A percentile compares a stretch with the other conserved stretches of the same genome.
These are phyloP conservation scores for Pseudohalonectria lignicola DNA, from an alignment of 2,329 filamentous ascomycete species.

Conservation along the genomic window DNA sequence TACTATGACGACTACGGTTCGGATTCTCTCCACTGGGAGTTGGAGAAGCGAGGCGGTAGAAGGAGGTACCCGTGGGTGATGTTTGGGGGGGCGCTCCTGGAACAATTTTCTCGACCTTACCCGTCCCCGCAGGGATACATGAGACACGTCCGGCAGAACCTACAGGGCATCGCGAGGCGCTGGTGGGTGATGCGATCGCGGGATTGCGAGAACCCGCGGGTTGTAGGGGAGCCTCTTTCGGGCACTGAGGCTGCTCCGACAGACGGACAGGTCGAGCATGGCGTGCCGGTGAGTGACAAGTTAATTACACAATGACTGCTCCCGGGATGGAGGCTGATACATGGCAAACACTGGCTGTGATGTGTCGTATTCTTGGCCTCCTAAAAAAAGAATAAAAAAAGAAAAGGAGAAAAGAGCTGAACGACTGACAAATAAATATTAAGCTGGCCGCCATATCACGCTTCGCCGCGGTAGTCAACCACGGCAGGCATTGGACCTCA, in stretches of 20 bases:
- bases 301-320: too few relatives aligned
- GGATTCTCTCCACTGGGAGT: not conserved
- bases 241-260: not conserved
- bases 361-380: not conserved
- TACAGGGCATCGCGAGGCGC: not conserved
- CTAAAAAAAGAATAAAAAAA: too few relatives aligned
- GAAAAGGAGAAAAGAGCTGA: too few relatives aligned
- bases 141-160: not conserved
- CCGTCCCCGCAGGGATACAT: not conserved
- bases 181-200: not conserved
- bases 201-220: not conserved
- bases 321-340: too few relatives aligned
- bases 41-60: not conserved
- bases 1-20: not conserved
- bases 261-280: not conserved
- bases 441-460: not conserved
- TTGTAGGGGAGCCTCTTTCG: not conserved
- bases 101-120: not conserved
- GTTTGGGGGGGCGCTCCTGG: not conserved
- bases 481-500: not conserved
- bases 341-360: not conserved
- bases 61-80: not conserved
- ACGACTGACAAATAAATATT: too few relatives aligned
- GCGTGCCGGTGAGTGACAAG: not conserved
- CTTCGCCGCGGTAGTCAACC: not conserved